phyloP scores from a whole-genome alignment of 2,329 filamentous ascomycete species.

The Fusarium vanettenii region DNA sequence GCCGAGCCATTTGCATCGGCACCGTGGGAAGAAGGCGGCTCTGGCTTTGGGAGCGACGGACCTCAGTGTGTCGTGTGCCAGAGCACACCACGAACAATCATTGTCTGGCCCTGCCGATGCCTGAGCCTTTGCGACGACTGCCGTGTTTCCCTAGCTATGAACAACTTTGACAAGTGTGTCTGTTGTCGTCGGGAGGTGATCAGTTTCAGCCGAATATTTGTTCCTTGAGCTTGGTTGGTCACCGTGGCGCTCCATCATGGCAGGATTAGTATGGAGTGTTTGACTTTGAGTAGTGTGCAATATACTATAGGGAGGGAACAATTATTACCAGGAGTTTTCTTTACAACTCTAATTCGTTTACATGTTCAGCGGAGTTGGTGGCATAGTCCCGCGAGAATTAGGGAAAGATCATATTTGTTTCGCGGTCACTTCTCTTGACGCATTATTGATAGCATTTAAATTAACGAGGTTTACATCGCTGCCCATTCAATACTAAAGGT shows the following conservation, averaged over 20 bases:
- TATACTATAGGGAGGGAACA: conserved; percentile 1
- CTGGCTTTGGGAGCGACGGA: conserved; percentile 75
- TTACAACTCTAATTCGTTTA: neutral
- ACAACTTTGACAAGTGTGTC: conserved; percentile 96
- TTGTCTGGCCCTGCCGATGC: conserved; percentile 97
- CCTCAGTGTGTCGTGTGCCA: conserved; percentile 96
- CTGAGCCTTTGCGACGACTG: conserved; percentile 96
- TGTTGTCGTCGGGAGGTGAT: conserved; percentile 90
- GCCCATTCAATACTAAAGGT: conserved; percentile 94
- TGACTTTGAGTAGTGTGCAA: neutral
- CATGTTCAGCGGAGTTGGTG: conserved; percentile 26
- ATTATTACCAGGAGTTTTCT: conserved; percentile 44
- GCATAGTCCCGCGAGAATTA: conserved; percentile 5
- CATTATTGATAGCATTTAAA: conserved; percentile 22
- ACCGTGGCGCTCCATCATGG: neutral
- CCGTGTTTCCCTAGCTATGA: conserved; percentile 91
- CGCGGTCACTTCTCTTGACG: conserved; percentile 9
- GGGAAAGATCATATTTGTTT: conserved; percentile 6
- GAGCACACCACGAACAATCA: conserved; percentile 83
- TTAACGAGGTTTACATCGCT: conserved; percentile 73
- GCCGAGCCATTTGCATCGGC: conserved; percentile 32
- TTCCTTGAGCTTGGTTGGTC: conserved; percentile 63
- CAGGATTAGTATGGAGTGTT: neutral
- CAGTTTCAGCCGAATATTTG: conserved; percentile 91
- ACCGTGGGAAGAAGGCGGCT: conserved; percentile 77